These are phyloP conservation scores for Geopyxis carbonaria DNA, from an alignment of 495 filamentous ascomycete genomes.

Conservation along the genomic window DNA sequence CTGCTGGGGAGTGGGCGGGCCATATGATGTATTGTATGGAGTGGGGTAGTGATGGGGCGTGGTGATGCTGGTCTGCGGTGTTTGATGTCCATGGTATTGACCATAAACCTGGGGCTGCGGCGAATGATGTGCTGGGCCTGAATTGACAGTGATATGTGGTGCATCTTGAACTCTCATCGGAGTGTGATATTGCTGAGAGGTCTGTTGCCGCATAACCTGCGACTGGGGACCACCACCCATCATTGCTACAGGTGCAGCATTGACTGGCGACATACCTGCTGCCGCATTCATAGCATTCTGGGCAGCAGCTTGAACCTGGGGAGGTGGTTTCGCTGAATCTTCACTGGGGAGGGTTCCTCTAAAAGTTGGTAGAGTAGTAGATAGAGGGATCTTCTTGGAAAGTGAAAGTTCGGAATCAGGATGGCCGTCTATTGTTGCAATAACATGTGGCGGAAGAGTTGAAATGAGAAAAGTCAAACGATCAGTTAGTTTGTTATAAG, in stretches of 20 bases:
- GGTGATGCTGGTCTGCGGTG: conserved; percentile 1
- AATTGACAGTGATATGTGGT: conserved; percentile 2
- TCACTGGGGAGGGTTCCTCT: conserved; percentile 32
- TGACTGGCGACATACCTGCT: conserved; percentile 16
- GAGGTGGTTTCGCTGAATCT: conserved; percentile 4
- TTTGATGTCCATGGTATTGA: conserved; percentile 13
- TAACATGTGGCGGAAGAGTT: conserved; percentile 47
- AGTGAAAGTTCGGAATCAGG: conserved; percentile 47
- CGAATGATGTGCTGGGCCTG: conserved; percentile 12
- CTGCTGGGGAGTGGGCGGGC: background rate
- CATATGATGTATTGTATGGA: conserved; percentile 2
- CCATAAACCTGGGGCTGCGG: conserved; percentile 4
- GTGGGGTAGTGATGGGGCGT: background rate
- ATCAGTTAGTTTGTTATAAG: conserved; percentile 44
- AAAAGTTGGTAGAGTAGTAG: conserved; percentile 34
- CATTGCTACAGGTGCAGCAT: conserved; percentile 14
- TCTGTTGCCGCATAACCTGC: too few relatives aligned
- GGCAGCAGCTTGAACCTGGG: conserved; percentile 10
- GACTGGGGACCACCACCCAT: too few relatives aligned
- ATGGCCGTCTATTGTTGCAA: conserved; percentile 50
- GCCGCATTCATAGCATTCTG: conserved; percentile 20
- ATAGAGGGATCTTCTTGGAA: conserved; percentile 37
- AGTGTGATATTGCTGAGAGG: conserved; percentile 7
- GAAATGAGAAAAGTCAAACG: conserved; percentile 43
- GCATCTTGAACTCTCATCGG: conserved; percentile 9